phyloP scores from a whole-genome alignment of 2,329 filamentous ascomycete genomes.

The Phialophora expanda region DNA sequence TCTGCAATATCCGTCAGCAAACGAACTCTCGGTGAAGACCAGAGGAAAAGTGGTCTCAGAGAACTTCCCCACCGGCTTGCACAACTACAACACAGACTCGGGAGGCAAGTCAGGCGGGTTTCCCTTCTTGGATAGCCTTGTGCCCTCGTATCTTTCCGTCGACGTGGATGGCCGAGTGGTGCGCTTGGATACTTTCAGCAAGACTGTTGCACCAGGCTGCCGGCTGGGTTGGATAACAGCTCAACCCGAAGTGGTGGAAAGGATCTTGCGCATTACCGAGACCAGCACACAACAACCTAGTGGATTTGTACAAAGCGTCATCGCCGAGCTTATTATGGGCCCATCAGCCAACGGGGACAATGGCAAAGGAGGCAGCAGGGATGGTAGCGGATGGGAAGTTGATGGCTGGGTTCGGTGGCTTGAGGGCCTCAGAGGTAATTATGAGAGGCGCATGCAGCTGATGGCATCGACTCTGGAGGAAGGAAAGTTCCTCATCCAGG shows the following conservation, averaged over 20 bases:
- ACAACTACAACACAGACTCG: constrained; percentile 47
- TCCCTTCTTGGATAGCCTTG: constrained; percentile 79
- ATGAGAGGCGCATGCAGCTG: constrained; percentile 80
- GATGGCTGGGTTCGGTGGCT: constrained; percentile 93
- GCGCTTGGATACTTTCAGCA: constrained; percentile 90
- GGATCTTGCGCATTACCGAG: constrained; percentile 75
- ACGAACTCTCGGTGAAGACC: constrained; percentile 46
- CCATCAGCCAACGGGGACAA: constrained; percentile 58
- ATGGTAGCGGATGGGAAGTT: constrained; percentile 72
- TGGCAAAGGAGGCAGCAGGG: constrained; percentile 54
- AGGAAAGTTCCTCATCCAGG: constrained; percentile 59
- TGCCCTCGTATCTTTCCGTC: constrained; percentile 79
- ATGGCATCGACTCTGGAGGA: constrained; percentile 79
- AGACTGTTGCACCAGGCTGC: constrained; percentile 88
- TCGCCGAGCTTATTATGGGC: constrained; percentile 77
- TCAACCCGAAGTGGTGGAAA: constrained; percentile 77
- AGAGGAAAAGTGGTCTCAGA: constrained; percentile 42
- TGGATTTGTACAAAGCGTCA: constrained; percentile 84
- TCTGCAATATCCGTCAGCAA: constrained; percentile 81
- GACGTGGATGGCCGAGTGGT: constrained; percentile 87
- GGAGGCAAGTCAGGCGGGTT: constrained; percentile 66
- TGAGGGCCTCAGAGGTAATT: constrained; percentile 78
- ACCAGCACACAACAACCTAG: constrained; percentile 80
- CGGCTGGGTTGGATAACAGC: constrained; percentile 89
- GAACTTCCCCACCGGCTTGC: constrained; percentile 41